Conservation (phyloP, 163 green algal genomes). For the Prototheca stagnorum region DNA sequence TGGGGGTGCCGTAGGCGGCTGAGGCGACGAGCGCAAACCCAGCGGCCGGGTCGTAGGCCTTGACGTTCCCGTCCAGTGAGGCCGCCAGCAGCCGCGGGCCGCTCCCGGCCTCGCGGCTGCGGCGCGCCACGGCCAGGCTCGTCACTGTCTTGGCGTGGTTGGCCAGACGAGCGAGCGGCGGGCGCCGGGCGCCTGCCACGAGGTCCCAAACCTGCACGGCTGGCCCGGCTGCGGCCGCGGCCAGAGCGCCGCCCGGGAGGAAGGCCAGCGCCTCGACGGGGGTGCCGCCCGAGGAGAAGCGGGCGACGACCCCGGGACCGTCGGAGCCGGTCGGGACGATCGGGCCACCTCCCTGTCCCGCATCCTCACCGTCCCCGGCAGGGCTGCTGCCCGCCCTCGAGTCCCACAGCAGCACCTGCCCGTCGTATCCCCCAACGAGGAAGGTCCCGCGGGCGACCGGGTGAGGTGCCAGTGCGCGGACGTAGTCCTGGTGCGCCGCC, state of each 20-base stretch:
- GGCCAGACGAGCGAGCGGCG: conserved; percentile 48
- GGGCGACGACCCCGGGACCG: no score
- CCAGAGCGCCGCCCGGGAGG: conserved; percentile 56
- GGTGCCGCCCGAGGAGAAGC: no score
- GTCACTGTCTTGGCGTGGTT: conserved; percentile 93
- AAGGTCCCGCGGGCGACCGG: conserved; percentile 40
- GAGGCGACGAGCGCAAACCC: no score
- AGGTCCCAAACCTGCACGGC: conserved; percentile 78
- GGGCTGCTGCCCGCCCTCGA: no score
- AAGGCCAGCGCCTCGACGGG: conserved; percentile 81
- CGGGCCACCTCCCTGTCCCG: no score
- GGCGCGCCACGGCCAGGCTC: conserved; percentile 35
- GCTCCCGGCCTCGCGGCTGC: conserved; percentile 27
- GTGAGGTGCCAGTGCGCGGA: conserved; percentile 41
- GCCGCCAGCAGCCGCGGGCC: conserved; percentile 69
- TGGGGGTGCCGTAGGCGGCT: conserved; percentile 64
- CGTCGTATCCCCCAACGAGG: conserved; percentile 75
- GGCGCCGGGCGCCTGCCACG: conserved; percentile 28
- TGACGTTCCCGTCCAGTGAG: conserved; percentile 85
- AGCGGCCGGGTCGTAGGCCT: conserved; percentile 31
- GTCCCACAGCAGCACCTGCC: no score
- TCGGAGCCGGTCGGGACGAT: no score
- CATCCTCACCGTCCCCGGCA: no score
- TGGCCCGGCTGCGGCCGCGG: conserved; percentile 58
- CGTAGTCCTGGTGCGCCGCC: conserved; percentile 79